Conservation (phyloP, 805 yeast genomes). For the Ogataea trehaloabstinens region DNA sequence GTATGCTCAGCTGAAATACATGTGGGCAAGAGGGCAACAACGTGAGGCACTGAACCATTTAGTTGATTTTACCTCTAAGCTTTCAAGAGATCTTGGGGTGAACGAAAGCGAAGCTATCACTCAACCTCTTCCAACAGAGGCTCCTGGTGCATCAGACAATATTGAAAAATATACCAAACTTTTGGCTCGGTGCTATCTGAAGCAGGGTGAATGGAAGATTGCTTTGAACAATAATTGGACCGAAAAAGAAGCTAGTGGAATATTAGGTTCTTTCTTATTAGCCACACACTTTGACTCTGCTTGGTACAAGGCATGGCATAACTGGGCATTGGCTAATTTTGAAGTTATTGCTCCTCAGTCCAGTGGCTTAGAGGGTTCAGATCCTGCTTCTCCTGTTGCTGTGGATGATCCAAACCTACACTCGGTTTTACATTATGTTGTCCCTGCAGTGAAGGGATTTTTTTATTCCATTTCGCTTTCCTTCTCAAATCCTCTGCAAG, state of each 20-base stretch:
- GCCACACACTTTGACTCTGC: constrained; percentile 92
- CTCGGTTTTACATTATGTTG: constrained; percentile 79
- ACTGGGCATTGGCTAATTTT: constrained; percentile 98
- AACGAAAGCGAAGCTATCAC: constrained; percentile 84
- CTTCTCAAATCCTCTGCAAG: constrained; percentile 84
- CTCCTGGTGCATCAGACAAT: constrained; percentile 70
- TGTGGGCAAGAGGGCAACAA: constrained; percentile 95
- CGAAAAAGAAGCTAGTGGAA: constrained; percentile 66
- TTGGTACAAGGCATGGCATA: constrained; percentile 99
- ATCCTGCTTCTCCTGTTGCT: constrained; percentile 8
- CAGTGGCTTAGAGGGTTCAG: constrained; percentile 18
- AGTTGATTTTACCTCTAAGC: constrained; percentile 85
- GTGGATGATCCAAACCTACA: constrained; percentile 41
- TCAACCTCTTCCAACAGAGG: constrained; percentile 74
- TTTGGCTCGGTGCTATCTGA: constrained; percentile 89
- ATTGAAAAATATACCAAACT: constrained; percentile 80
- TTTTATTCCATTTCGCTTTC: constrained; percentile 92
- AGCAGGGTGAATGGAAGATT: constrained; percentile 98
- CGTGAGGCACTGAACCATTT: constrained; percentile 82
- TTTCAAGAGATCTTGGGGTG: constrained; percentile 85
- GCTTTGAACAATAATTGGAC: constrained; percentile 79
- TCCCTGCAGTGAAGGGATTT: constrained; percentile 94
- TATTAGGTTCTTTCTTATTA: constrained; percentile 84
- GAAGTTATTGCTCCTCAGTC: constrained; percentile 76
- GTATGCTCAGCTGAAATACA: constrained; percentile 91